Evolutionary conservation across 352 stramenopile genomes (phyloP), one percentile per base, ranked within the genome.

Genomic region (Globisporangium heterothallicum): DNA sequence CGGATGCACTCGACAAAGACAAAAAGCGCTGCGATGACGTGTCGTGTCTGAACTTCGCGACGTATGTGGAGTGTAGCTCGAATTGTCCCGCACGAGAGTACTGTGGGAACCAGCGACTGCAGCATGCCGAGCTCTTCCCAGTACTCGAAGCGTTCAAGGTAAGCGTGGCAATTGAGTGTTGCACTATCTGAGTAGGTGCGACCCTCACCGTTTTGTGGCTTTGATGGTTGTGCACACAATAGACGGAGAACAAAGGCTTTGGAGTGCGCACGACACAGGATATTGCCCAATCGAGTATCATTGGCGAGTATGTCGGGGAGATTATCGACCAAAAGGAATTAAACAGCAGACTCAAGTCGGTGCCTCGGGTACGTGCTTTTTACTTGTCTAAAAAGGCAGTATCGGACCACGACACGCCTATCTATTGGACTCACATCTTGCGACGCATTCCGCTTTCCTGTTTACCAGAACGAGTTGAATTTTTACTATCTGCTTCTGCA

Each of bases 261-360:
- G 88, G 88, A 24, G 82, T 97, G 21, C 73, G 81, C 6, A 82
- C 85, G 3, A 58, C 57, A 1, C 56, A 88, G 32, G 53, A 67
- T 8, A 90, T 97, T 36, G n/a, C 56, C 6, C 72, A 79, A 25
- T 68, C 75, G 0, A 72, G 55, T 10, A 77, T 96, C 43, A 74
- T 97, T 19, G 87, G 88, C 29, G 89, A 97, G 49, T 97, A 97
- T 63, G 83, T 97, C 19, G 89, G 89, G 22, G 89, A 97, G 64
- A 86, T 97, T 46, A 96, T 96, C 51, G 82, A 91, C 62, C 74
- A 96, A 49, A 86, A 92, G 38, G 86, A 96, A 47, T 58, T 91
- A 3, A 70, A 64, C 6, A 49, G 55, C 12, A 62, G 84, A 0
- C 72, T 92, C 27, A 77, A 82, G 49, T 68, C 67, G 26, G 72